Conservation (phyloP, 306 rosid genomes). For the Carpinus fangiana region DNA sequence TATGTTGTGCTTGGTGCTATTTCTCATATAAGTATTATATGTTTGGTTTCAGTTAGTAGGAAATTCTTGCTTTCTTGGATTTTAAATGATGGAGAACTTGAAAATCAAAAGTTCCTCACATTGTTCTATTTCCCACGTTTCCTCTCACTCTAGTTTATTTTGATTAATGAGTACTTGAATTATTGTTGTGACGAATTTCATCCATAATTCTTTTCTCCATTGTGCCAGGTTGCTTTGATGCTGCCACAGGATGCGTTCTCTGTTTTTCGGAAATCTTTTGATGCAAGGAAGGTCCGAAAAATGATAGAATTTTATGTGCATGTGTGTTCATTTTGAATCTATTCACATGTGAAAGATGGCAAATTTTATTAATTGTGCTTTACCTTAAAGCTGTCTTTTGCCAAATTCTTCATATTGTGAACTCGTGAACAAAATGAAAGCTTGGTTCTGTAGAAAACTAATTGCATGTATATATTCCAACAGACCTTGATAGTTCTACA, state of each 20-base stretch:
- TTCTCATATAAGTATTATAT: not conserved
- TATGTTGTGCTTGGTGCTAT: not conserved
- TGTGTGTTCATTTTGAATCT: not conserved
- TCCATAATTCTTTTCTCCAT: constrained; percentile 3
- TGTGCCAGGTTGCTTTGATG: constrained; percentile 76
- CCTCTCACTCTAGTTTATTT: not conserved
- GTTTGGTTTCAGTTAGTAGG: not conserved
- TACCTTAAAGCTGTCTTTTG: not conserved
- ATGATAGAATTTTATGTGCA: not conserved
- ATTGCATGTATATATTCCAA: not conserved
- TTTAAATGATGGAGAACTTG: not conserved
- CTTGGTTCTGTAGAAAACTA: not conserved
- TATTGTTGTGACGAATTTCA: not conserved
- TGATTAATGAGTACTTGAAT: not conserved
- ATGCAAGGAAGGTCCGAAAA: constrained; percentile 83
- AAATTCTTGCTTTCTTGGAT: not conserved
- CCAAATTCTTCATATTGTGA: not conserved
- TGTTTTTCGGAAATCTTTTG: constrained; percentile 87
- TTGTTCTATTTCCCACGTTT: not conserved
- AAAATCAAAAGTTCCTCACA: not conserved
- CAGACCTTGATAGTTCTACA: not conserved
- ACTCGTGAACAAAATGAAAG: not conserved
- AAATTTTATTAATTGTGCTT: not conserved
- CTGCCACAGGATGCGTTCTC: constrained; percentile 81
- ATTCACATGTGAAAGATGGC: not conserved